These are phyloP conservation scores for Ceratocystis cubensis DNA, from an alignment of 2,329 filamentous ascomycete genomes.

Conservation along the genomic window DNA sequence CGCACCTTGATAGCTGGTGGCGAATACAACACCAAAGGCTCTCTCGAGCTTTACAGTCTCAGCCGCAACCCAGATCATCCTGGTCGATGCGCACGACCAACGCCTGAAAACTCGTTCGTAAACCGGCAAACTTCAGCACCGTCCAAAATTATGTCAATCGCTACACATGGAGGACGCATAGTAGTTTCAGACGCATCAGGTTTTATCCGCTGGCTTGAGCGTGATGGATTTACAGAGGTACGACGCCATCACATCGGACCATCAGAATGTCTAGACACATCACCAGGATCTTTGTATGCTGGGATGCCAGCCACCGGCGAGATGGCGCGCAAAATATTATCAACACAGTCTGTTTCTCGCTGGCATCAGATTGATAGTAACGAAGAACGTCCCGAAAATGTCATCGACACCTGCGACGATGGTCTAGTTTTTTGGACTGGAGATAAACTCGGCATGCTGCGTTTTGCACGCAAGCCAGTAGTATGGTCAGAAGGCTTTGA, in stretches of 20 bases:
- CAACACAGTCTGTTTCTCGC: conserved; percentile 35
- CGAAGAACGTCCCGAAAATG: background rate
- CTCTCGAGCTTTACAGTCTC: conserved; percentile 72
- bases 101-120: conserved; percentile 6
- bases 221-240: conserved; percentile 58
- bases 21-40: conserved; percentile 84
- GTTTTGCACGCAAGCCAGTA: conserved; percentile 43
- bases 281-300: conserved; percentile 39
- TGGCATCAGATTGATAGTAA: conserved; percentile 22
- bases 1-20: conserved; percentile 70
- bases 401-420: conserved; percentile 38
- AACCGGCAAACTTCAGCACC: conserved; percentile 75
- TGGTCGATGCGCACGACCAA: conserved; percentile 1
- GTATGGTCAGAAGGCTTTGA: conserved; percentile 42
- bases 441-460: conserved; percentile 63
- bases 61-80: conserved; percentile 23
- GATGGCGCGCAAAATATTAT: conserved; percentile 67
- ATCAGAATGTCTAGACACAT: conserved; percentile 33
- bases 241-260: conserved; percentile 44
- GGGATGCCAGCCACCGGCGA: conserved; percentile 49
- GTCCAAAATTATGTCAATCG: conserved; percentile 70
- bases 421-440: conserved; percentile 81
- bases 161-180: conserved; percentile 67
- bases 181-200: conserved; percentile 77
- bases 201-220: conserved; percentile 78